Evolutionary conservation across 169 alveolate species (phyloP).

Genomic region (Babesia bovis): DNA sequence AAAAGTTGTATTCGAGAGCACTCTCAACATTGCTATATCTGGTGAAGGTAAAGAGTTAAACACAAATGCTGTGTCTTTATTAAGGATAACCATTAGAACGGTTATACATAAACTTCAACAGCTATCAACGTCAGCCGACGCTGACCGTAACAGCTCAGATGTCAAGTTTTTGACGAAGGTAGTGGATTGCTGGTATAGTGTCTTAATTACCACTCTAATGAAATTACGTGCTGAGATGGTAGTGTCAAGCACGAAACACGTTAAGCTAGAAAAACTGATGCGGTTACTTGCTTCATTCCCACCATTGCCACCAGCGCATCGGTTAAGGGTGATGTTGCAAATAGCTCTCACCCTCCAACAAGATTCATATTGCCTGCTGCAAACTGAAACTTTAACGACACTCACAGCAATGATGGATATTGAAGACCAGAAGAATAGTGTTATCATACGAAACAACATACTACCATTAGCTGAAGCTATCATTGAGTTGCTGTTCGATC

Average conservation of each 20-base stretch:
- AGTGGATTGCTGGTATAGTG: conserved; percentile 61
- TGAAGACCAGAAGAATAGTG: conserved; percentile 6
- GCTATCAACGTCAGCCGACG: neutral
- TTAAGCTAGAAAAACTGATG: conserved; percentile 18
- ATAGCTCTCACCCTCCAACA: conserved; percentile 38
- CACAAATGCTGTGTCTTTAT: conserved; percentile 29
- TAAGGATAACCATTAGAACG: conserved; percentile 26
- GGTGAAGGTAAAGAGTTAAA: conserved; percentile 20
- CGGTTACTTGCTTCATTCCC: conserved; percentile 22
- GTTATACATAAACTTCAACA: neutral
- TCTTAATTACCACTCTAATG: conserved; percentile 34
- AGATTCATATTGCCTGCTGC: conserved; percentile 17
- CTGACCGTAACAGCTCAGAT: neutral
- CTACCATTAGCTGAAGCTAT: conserved; percentile 46
- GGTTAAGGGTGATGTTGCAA: conserved; percentile 59
- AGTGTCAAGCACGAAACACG: conserved; percentile 20
- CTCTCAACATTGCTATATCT: conserved; percentile 30
- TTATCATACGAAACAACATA: conserved; percentile 26
- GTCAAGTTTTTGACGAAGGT: conserved; percentile 28
- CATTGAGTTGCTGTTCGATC: conserved; percentile 36
- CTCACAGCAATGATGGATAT: conserved; percentile 50
- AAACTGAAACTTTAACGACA: conserved; percentile 45
- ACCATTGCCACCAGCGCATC: conserved; percentile 60
- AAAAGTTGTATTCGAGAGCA: conserved; percentile 30
- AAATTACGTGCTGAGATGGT: conserved; percentile 30